Percentiles rank a stretch among this genome's conserved stretches.
phyloP scores from a whole-genome alignment of 2,329 filamentous ascomycete species.

The Fusarium camptoceras region DNA sequence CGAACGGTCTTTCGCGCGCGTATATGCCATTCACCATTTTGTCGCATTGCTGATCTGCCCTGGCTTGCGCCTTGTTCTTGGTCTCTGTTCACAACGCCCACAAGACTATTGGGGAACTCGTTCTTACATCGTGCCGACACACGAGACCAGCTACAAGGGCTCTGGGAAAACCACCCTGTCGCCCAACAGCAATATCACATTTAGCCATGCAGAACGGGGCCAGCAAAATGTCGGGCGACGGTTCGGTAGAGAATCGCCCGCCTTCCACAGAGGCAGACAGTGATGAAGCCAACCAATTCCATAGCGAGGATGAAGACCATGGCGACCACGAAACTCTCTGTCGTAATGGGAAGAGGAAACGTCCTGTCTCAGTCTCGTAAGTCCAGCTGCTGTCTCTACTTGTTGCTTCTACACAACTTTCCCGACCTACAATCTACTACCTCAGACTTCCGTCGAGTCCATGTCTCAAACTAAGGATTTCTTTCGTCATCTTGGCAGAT shows the following conservation, averaged over 20 bases:
- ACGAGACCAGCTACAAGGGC: slow-evolving; percentile 30
- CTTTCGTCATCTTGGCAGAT: slow-evolving; percentile 8
- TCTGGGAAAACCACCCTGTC: slow-evolving; percentile 16
- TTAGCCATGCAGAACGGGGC: slow-evolving; percentile 45
- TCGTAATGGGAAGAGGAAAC: slow-evolving; percentile 65
- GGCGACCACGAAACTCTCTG: slow-evolving; percentile 53
- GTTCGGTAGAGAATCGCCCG: slow-evolving; percentile 50
- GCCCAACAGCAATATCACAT: slow-evolving; percentile 21
- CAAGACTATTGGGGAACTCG: slow-evolving; percentile 30
- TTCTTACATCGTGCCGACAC: slow-evolving; percentile 36
- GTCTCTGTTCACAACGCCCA: slow-evolving; percentile 16
- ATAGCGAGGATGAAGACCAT: slow-evolving; percentile 60
- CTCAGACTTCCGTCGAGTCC: slow-evolving; percentile 4
- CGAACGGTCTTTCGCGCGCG: slow-evolving; percentile 30
- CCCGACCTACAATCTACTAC: slow-evolving; percentile 3
- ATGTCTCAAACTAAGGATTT: slow-evolving; percentile 19
- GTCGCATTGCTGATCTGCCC: slow-evolving; percentile 26
- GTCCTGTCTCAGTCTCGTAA: slow-evolving; percentile 71
- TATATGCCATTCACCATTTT: slow-evolving; percentile 10
- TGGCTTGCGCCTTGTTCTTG: slow-evolving; percentile 19
- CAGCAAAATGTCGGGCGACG: slow-evolving; percentile 42
- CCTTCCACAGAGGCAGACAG: slow-evolving; percentile 57
- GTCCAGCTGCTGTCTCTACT: slow-evolving; percentile 27
- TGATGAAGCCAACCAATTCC: slow-evolving; percentile 54
- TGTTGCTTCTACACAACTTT: slow-evolving; percentile 28